Base-by-base conservation (phyloP, 176 grass and related monocot genomes). In the Rhynchospora pubera region DNA sequence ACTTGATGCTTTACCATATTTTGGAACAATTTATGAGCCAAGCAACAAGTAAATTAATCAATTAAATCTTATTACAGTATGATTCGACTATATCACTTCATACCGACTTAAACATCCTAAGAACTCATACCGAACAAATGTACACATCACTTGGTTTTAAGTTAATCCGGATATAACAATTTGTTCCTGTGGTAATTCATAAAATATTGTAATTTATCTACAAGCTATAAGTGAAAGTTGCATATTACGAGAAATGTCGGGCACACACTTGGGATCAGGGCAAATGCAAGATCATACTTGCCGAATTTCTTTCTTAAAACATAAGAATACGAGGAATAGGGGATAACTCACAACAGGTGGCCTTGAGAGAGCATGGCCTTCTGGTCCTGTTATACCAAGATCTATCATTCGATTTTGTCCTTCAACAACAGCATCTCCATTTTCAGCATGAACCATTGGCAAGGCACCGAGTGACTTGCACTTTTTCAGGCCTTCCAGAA, bases 361-460 rank as follows among this genome's bases (percentile, higher is more conserved):
- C 74, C 96, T 92, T 81, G 96, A 98, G 69, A 98, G 92, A 91
- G 96, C 88, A 93, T 98, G 96, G 9, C 96, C 96, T 87, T 98
- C 90, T 60, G 90, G 96, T 59, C 96, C 96, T 82, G 92, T 98
- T 88, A 98, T 93, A 28, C 95, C 95, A 87, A 98, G 87, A 79
- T 94, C 76, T 50, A 98, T 98, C 88, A 98, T 98, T 85, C 87
- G 69, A 59, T 86, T 91, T 66, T 98, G 96, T 57, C 96, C 96
- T 83, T 93, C 92, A 61, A 86, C 88, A 84, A 98, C 92, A 86
- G 87, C 92, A 84, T 98, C 92, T 42, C 96, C 96, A 80, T 98
- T 98, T 81, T 98, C 96, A 65, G 96, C 90, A 85, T 98, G 92
- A 85, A 98, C 92, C 96, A 98, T 98, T 51, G 96, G 90, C 76